These are phyloP conservation scores for Scheffersomyces cryptocercus DNA, from an alignment of 1,139 yeast species.

Conservation along the genomic window DNA sequence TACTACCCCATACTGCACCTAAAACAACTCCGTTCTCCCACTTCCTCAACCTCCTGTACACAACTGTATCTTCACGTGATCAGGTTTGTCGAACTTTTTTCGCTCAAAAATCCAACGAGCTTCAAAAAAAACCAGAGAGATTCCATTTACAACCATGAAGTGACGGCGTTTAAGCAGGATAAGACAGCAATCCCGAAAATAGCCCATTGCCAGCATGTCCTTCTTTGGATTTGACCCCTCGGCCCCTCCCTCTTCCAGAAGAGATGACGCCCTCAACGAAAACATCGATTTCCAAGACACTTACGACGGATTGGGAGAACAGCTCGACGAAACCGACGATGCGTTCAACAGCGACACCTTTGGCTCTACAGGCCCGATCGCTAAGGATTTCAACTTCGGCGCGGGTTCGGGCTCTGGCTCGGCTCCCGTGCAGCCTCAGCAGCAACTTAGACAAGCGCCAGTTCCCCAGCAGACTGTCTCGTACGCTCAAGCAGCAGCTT, in stretches of 20 bases:
- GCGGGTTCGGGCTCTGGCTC: slow-evolving; percentile 26
- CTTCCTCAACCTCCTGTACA: no score
- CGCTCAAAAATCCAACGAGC: no score
- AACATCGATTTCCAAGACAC: slow-evolving; percentile 80
- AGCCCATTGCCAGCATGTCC: slow-evolving; percentile 37
- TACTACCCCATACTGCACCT: no score
- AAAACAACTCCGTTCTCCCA: no score
- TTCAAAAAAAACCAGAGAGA: no score
- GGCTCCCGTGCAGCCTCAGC: slow-evolving; percentile 14
- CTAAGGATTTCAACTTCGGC: slow-evolving; percentile 79
- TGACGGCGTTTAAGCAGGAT: no score
- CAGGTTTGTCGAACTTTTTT: no score
- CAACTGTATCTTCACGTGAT: no score
- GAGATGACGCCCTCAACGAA: slow-evolving; percentile 18
- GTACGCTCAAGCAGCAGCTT: slow-evolving; percentile 54
- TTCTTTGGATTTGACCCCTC: slow-evolving; percentile 58
- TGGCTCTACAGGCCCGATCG: slow-evolving; percentile 60
- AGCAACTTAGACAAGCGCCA: slow-evolving; percentile 11
- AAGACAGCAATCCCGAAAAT: no score
- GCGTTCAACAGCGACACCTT: slow-evolving; percentile 87
- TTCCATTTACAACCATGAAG: no score
- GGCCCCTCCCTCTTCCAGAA: slow-evolving; percentile 33
- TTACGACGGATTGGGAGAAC: slow-evolving; percentile 75
- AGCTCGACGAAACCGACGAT: slow-evolving; percentile 71
- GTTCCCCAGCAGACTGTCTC: slow-evolving; percentile 32